phyloP scores from a whole-genome alignment of 164 flowering plant genomes.

The Magnolia officinalis region DNA sequence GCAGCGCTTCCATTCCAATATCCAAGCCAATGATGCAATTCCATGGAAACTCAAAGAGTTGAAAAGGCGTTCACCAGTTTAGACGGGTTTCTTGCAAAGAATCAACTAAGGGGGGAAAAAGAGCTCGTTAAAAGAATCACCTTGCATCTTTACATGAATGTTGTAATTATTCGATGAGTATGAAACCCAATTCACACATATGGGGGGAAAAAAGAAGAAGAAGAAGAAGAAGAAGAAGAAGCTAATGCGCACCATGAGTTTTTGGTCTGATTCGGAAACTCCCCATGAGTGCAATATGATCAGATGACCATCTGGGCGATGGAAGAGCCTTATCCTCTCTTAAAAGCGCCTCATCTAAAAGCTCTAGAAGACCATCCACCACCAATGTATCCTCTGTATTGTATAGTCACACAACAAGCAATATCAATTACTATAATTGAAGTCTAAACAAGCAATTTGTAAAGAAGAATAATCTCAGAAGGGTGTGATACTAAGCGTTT shows the following conservation, averaged over 20 bases:
- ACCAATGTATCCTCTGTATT: constrained; percentile 20
- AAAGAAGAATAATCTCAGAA: not conserved
- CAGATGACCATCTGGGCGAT: constrained; percentile 46
- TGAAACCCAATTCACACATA: no score
- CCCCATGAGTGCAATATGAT: constrained; percentile 49
- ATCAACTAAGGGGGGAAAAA: no score
- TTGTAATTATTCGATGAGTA: no score
- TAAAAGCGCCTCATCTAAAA: constrained; percentile 16
- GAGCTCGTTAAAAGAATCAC: no score
- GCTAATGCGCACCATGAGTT: not conserved
- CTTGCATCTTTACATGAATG: no score
- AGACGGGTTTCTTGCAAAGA: no score
- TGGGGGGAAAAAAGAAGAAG: not conserved
- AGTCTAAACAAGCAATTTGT: not conserved
- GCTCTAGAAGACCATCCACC: constrained; percentile 40
- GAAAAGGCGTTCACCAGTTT: no score
- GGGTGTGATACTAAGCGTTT: no score
- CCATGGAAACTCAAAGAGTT: no score
- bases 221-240: no score
- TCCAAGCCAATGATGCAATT: no score
- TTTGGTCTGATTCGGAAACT: constrained; percentile 21
- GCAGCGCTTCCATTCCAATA: no score
- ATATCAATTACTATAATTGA: not conserved
- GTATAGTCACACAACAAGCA: not conserved
- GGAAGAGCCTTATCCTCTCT: constrained; percentile 26